phyloP scores from a whole-genome alignment of 148 eudicot genomes.

The Chenopodium berlandieri region DNA sequence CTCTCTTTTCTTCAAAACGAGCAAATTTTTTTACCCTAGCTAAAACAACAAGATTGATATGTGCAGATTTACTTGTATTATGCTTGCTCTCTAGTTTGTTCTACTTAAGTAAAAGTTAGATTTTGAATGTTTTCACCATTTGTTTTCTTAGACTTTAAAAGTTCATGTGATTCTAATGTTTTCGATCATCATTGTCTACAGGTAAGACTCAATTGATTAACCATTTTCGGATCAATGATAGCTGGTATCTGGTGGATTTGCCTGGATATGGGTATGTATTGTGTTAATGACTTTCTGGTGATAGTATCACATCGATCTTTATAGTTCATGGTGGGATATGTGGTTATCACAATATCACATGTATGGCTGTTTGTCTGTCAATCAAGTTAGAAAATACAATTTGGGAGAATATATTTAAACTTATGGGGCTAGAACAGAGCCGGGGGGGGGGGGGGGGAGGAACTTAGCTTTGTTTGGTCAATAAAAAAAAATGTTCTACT shows the following conservation, averaged over 20 bases:
- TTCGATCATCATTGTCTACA: slow-evolving; percentile 33
- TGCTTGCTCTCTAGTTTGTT: neutral
- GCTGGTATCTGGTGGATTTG: slow-evolving; percentile 97
- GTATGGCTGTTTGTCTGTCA: neutral
- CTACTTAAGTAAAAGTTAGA: neutral
- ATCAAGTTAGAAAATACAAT: neutral
- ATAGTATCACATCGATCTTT: no score
- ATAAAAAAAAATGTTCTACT: no score
- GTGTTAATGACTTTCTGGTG: neutral
- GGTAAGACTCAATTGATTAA: slow-evolving; percentile 99
- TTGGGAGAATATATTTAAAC: neutral
- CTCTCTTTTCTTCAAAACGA: neutral
- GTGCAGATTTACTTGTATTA: neutral
- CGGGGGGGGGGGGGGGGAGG: no score
- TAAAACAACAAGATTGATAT: neutral
- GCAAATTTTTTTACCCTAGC: neutral
- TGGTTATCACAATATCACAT: no score
- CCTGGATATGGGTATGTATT: slow-evolving; percentile 94
- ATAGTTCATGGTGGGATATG: neutral
- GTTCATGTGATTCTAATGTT: neutral
- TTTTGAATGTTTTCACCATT: neutral
- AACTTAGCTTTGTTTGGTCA: neutral
- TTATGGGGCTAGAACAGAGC: neutral
- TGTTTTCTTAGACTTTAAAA: neutral
- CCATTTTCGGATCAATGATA: slow-evolving; percentile 87